phyloP scores from a whole-genome alignment of 2,329 filamentous ascomycete genomes.

The Bisporella sp. region DNA sequence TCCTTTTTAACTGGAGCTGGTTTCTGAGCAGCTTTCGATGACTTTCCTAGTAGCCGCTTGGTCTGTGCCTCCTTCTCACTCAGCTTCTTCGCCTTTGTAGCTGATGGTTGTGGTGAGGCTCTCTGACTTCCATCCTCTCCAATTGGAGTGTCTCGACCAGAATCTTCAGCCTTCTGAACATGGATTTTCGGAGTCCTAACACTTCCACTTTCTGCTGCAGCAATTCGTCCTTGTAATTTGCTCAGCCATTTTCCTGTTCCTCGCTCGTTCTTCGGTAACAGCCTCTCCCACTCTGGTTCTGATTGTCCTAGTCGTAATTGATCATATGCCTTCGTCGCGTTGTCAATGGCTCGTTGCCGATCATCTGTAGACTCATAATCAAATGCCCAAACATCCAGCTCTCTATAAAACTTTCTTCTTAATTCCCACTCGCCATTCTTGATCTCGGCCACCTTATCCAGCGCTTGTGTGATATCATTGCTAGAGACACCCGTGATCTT shows the following conservation, averaged over 20 bases:
- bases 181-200: slow-evolving; percentile 44
- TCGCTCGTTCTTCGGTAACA: slow-evolving; percentile 51
- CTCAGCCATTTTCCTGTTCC: slow-evolving; percentile 55
- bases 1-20: slow-evolving; percentile 17
- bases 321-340: slow-evolving; percentile 53
- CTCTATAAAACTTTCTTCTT: slow-evolving; percentile 52
- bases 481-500: slow-evolving; percentile 40
- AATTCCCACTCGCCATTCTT: slow-evolving; percentile 47
- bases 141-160: slow-evolving; percentile 30
- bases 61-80: slow-evolving; percentile 46
- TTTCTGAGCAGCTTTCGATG: slow-evolving; percentile 18
- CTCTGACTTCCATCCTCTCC: slow-evolving; percentile 39
- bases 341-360: slow-evolving; percentile 53
- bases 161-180: slow-evolving; percentile 43
- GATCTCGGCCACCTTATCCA: slow-evolving; percentile 53
- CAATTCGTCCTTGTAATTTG: slow-evolving; percentile 52
- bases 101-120: slow-evolving; percentile 43
- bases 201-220: slow-evolving; percentile 37
- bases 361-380: slow-evolving; percentile 46
- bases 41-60: slow-evolving; percentile 43
- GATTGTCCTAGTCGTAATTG: slow-evolving; percentile 47
- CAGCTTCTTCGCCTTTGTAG: slow-evolving; percentile 49
- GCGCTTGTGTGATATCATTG: slow-evolving; percentile 45
- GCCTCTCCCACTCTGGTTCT: slow-evolving; percentile 53
- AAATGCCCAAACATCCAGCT: slow-evolving; percentile 58